Evolutionary conservation across 1,284 basidiomycete genomes (phyloP).

Genomic region (Fomitopsis betulina): DNA sequence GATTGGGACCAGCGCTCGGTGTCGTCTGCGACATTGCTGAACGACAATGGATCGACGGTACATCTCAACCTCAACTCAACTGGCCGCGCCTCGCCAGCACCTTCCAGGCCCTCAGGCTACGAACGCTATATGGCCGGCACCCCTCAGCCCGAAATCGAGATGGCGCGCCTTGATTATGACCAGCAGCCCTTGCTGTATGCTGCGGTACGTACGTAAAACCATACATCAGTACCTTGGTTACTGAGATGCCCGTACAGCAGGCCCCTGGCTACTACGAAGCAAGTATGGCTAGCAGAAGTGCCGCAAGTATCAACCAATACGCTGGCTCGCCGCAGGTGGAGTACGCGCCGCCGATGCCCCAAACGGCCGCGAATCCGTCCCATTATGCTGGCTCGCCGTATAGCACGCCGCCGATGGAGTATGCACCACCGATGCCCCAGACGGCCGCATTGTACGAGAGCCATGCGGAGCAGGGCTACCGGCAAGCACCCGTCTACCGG

Average conservation of each 20-base stretch:
- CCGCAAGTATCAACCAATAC: conserved; percentile 18
- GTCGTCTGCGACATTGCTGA: conserved; percentile 52
- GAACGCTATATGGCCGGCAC: conserved; percentile 52
- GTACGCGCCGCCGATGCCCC: conserved; percentile 12
- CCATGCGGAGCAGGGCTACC: conserved; percentile 18
- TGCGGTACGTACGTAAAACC: conserved; percentile 3
- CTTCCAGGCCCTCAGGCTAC: conserved; percentile 34
- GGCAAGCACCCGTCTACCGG: conserved; percentile 28
- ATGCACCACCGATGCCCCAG: conserved; percentile 12
- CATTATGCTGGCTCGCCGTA: conserved; percentile 8
- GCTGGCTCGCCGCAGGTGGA: conserved; percentile 7
- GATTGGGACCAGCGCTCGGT: conserved; percentile 78
- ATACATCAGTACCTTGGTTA: background rate
- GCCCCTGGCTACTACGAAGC: conserved; percentile 25
- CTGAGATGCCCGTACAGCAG: conserved; percentile 5
- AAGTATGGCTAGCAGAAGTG: conserved; percentile 17
- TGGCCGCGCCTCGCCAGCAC: conserved; percentile 42
- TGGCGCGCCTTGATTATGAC: conserved; percentile 51
- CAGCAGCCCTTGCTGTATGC: conserved; percentile 47
- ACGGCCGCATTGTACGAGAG: conserved; percentile 11
- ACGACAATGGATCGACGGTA: conserved; percentile 37
- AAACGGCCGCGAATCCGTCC: conserved; percentile 12
- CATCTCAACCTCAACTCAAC: conserved; percentile 37
- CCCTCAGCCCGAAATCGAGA: conserved; percentile 47
- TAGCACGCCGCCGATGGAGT: conserved; percentile 12